Evolutionary conservation across 2,329 filamentous ascomycete species (phyloP), one percentile per base, ranked within the genome.

Genomic region (Sporothrix luriei): DNA sequence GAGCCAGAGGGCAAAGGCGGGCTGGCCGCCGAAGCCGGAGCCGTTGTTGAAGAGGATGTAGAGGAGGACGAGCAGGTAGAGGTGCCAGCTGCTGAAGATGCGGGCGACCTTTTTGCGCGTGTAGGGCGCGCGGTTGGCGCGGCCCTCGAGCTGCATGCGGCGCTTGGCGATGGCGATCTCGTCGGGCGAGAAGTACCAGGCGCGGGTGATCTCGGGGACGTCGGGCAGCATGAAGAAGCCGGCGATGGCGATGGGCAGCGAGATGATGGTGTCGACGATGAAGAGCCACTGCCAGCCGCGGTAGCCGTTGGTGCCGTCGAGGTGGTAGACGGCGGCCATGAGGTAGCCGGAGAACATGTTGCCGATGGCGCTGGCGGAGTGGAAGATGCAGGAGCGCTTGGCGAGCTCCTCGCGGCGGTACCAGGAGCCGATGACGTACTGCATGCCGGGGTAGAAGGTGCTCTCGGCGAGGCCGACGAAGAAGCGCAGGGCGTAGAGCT

Each of bases 41-140:
- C 83, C 86, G 73, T 91, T 90, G 77, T 88, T 89, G 80, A 90
- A 90, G 54, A 85, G 83, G 75, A 90, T 82, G 75, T 90, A 91
- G 1, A 90, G 77, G 0, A 85, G 68, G 0, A 82, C 83, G 3
- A 91, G 78, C 0, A 84, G 73, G 69, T 88, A 91, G 1, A 91
- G 85, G 72, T 88, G 88, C 88, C 89, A 91, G 6, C 84, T 85
- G 0, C 82, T 81, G 69, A 90, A 85, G 21, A 90, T 90, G 73
- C 84, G 85, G 76, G 82, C 82, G 51, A 90, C 74, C 77, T 88
- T 90, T 78, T 75, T 73, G 67, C 75, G 76, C 0, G 80, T 82
- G 70, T 78, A 83, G 0, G 78, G 77, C 0, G 78, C 77, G 0
- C 82, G 77, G 40, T 78, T 78, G 2, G 82, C 82, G 4, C 82